phyloP scores from a whole-genome alignment of 2,329 filamentous ascomycete genomes.

The Trichoderma sp. region DNA sequence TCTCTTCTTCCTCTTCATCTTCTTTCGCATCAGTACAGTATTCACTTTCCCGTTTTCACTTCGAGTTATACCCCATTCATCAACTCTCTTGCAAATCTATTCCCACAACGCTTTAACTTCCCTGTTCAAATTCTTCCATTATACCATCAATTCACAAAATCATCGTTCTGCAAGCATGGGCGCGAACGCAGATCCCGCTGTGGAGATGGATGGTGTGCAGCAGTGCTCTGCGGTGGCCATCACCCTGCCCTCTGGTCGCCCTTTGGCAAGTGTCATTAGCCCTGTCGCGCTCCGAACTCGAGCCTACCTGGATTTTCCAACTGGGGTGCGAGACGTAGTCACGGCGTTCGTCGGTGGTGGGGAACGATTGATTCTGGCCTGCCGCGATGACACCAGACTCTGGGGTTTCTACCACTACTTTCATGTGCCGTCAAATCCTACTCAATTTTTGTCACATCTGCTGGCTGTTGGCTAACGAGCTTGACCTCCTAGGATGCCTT shows the following conservation, averaged over 20 bases:
- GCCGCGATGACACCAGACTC: constrained; percentile 31
- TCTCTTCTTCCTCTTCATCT: not conserved
- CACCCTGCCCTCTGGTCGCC: constrained; percentile 18
- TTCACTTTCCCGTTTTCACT: not conserved
- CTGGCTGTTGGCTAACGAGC: constrained; percentile 27
- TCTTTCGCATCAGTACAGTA: not conserved
- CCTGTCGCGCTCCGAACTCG: constrained; percentile 21
- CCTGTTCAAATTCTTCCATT: not conserved
- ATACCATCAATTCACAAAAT: not conserved
- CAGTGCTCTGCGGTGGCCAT: constrained; percentile 24
- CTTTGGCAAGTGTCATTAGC: constrained; percentile 14
- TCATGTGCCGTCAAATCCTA: constrained; percentile 33
- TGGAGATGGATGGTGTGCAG: constrained; percentile 8
- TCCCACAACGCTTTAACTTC: not conserved
- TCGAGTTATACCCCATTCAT: not conserved
- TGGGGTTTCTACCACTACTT: constrained; percentile 34
- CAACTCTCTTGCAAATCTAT: not conserved
- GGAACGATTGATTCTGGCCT: constrained; percentile 33
- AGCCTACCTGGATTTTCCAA: constrained; percentile 16
- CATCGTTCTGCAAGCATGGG: not conserved
- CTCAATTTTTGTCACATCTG: constrained; percentile 5
- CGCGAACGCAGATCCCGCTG: not conserved
- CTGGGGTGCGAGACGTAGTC: constrained; percentile 31
- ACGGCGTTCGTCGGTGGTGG: constrained; percentile 33
- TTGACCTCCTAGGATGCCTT: constrained; percentile 63